phyloP scores from a whole-genome alignment of 2,329 filamentous ascomycete species.

The Fusarium marasasianum region DNA sequence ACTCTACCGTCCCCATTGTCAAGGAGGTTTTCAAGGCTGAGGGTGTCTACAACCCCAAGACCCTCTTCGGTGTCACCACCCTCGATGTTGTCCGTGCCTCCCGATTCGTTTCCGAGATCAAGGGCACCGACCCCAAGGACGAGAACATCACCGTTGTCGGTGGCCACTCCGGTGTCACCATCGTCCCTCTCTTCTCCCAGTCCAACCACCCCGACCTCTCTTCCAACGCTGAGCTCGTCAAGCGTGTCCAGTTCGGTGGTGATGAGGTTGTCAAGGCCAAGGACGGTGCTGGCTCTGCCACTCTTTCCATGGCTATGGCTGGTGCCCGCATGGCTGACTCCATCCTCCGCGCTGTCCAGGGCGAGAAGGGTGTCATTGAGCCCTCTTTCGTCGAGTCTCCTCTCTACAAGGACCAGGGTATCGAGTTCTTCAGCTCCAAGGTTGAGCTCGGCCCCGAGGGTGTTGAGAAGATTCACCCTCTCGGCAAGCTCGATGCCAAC shows the following conservation, averaged over 20 bases:
- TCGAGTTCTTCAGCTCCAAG: conserved; percentile 95
- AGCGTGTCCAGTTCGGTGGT: conserved; percentile 98
- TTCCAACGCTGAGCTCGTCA: conserved; percentile 81
- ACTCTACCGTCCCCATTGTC: conserved; percentile 98
- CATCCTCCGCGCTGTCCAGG: conserved; percentile 89
- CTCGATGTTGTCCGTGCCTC: conserved; percentile 98
- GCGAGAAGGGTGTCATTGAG: conserved; percentile 95
- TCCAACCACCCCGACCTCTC: conserved; percentile 85
- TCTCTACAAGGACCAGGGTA: conserved; percentile 97
- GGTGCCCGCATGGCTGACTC: conserved; percentile 87
- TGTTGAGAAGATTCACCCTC: conserved; percentile 89
- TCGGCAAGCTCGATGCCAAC: conserved; percentile 84
- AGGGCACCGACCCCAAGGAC: conserved; percentile 86
- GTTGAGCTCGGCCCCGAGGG: conserved; percentile 97
- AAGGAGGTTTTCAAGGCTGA: conserved; percentile 95
- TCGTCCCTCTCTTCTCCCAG: conserved; percentile 97
- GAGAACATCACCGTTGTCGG: conserved; percentile 97
- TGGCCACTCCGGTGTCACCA: conserved; percentile 97
- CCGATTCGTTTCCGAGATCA: conserved; percentile 96
- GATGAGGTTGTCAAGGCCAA: conserved; percentile 99
- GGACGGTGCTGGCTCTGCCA: conserved; percentile 96
- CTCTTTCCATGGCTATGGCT: conserved; percentile 98
- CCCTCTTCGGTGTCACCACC: conserved; percentile 98
- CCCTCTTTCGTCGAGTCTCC: conserved; percentile 97
- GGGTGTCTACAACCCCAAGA: conserved; percentile 99